These are phyloP conservation scores for Metschnikowia continentalis DNA, from an alignment of 805 yeast species.

Conservation along the genomic window DNA sequence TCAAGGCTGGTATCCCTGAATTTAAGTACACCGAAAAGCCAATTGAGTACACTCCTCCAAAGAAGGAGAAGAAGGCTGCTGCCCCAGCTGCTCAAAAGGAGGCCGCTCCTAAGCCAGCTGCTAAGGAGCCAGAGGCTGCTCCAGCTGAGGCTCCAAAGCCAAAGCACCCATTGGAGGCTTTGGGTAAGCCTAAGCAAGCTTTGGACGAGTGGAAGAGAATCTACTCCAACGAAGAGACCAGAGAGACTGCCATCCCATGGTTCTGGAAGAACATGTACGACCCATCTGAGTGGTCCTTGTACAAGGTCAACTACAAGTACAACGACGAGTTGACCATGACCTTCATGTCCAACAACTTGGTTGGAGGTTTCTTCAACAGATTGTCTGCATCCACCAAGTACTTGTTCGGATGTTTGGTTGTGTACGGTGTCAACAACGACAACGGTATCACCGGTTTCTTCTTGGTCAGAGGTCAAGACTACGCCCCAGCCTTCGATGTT, in stretches of 20 bases:
- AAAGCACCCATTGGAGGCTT: constrained; percentile 85
- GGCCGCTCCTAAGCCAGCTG: constrained; percentile 22
- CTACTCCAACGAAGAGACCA: constrained; percentile 96
- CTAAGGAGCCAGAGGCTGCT: constrained; percentile 31
- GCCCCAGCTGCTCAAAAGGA: constrained; percentile 34
- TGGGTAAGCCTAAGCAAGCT: constrained; percentile 66
- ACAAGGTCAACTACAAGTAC: constrained; percentile 95
- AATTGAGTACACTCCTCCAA: constrained; percentile 58
- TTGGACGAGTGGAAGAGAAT: constrained; percentile 94
- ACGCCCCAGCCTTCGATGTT: constrained; percentile 88
- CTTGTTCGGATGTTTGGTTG: constrained; percentile 90
- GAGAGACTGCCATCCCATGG: constrained; percentile 92
- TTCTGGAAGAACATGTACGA: constrained; percentile 92
- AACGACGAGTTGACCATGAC: constrained; percentile 95
- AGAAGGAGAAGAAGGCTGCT: constrained; percentile 59
- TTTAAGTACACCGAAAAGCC: constrained; percentile 63
- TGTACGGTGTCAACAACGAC: constrained; percentile 97
- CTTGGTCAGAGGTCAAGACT: constrained; percentile 92
- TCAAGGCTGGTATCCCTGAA: constrained; percentile 46
- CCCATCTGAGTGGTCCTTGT: constrained; percentile 89
- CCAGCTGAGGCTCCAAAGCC: constrained; percentile 66
- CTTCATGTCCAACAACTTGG: constrained; percentile 96
- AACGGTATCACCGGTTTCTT: constrained; percentile 96
- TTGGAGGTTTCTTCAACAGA: constrained; percentile 98
- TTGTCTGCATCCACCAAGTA: constrained; percentile 86